Evolutionary conservation across 768 basidiomycete species (phyloP).

Genomic region (Bullera alba): DNA sequence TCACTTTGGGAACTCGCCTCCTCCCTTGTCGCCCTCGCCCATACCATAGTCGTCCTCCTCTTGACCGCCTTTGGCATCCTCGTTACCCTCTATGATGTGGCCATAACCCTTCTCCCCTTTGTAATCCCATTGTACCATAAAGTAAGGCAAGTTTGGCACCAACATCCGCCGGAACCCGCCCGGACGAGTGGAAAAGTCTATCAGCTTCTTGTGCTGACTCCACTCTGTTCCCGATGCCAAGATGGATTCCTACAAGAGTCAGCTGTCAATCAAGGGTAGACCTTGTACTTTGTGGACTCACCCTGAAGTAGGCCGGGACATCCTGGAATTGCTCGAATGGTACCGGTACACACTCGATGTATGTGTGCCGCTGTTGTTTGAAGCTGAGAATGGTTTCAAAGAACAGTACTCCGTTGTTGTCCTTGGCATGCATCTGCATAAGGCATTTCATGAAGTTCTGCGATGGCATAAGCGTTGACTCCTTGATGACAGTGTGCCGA

Average conservation of each 20-base stretch:
- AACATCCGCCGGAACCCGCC: conserved; percentile 91
- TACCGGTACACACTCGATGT: conserved; percentile 87
- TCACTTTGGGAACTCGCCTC: conserved; percentile 82
- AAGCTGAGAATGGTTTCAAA: conserved; percentile 86
- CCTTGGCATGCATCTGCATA: conserved; percentile 87
- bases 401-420: conserved; percentile 90
- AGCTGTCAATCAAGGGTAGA: neutral
- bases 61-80: conserved; percentile 52
- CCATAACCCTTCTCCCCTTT: conserved; percentile 98
- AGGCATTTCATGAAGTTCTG: conserved; percentile 83
- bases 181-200: conserved; percentile 80
- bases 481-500: neutral
- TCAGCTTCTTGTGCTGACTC: conserved; percentile 96
- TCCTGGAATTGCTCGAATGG: conserved; percentile 81
- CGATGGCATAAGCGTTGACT: neutral
- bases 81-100: conserved; percentile 88
- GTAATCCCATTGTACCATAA: conserved; percentile 97
- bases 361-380: conserved; percentile 82
- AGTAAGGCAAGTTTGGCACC: conserved; percentile 96
- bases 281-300: conserved; percentile 44
- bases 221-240: conserved; percentile 88
- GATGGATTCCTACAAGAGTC: conserved; percentile 64
- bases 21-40: conserved; percentile 82
- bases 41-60: conserved; percentile 57
- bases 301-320: conserved; percentile 89